phyloP scores from a whole-genome alignment of 352 stramenopile genomes.

The Globisporangium recalcitrans region DNA sequence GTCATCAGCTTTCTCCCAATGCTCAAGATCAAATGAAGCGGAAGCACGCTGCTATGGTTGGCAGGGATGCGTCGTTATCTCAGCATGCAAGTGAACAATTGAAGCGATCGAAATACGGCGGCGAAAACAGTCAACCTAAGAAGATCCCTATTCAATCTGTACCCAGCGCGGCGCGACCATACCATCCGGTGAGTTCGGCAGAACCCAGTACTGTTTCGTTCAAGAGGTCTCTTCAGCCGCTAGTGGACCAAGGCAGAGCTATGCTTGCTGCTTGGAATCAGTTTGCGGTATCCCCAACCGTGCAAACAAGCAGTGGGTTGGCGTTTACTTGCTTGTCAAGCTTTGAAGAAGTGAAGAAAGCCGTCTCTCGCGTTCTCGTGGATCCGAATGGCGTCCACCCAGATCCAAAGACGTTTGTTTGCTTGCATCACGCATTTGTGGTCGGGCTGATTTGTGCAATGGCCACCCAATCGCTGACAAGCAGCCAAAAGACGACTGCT shows the following conservation, averaged over 20 bases:
- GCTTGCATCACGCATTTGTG: constrained; percentile 75
- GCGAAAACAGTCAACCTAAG: background rate
- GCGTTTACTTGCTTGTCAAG: constrained; percentile 62
- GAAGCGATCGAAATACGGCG: constrained; percentile 16
- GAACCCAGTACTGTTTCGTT: constrained; percentile 23
- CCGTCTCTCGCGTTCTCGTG: constrained; percentile 53
- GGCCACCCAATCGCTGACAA: constrained; percentile 68
- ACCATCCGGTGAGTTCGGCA: constrained; percentile 3
- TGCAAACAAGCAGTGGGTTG: constrained; percentile 48
- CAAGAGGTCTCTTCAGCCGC: constrained; percentile 50
- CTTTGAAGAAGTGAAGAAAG: constrained; percentile 80
- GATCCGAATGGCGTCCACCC: constrained; percentile 38
- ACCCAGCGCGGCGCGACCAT: background rate
- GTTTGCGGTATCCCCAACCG: constrained; percentile 45
- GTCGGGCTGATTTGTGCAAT: constrained; percentile 75
- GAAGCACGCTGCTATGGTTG: constrained; percentile 9
- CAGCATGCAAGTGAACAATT: constrained; percentile 10
- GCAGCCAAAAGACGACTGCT: constrained; percentile 44
- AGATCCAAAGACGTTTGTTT: constrained; percentile 65
- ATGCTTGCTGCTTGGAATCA: constrained; percentile 79
- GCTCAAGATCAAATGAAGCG: constrained; percentile 20
- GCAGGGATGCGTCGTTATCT: background rate
- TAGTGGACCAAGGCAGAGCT: constrained; percentile 57
- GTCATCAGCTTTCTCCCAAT: constrained; percentile 11
- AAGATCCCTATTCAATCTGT: constrained; percentile 3